A percentile compares a stretch with the other conserved stretches of the same genome.
phyloP scores from a whole-genome alignment of 2,329 filamentous ascomycete species.

The Didymosphaeria variabile region DNA sequence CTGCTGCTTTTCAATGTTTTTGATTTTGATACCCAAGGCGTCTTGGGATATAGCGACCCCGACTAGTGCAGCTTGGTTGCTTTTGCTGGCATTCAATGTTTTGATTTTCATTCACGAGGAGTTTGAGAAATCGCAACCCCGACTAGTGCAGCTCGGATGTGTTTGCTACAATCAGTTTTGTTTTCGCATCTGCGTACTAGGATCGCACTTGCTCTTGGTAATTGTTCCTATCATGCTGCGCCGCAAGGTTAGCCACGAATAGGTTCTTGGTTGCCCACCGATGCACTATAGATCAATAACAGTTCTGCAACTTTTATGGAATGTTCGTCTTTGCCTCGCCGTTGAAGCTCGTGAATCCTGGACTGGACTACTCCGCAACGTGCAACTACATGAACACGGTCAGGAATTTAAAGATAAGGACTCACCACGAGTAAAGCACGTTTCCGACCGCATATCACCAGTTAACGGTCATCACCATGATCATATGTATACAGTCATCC shows the following conservation, averaged over 20 bases:
- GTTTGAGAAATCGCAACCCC: not conserved
- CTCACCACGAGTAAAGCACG: too few species aligned
- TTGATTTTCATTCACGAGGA: not conserved
- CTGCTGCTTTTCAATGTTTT: not conserved
- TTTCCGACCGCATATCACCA: too few species aligned
- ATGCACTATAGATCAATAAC: not conserved
- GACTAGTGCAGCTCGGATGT: conserved; percentile 9
- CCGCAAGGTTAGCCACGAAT: not conserved
- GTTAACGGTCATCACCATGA: too few species aligned
- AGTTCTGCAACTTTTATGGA: not conserved
- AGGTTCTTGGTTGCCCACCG: not conserved
- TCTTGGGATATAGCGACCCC: too few species aligned
- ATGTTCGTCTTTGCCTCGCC: not conserved
- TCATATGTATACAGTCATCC: too few species aligned
- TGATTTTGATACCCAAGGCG: too few species aligned
- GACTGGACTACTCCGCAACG: too few species aligned
- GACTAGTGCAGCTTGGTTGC: too few species aligned
- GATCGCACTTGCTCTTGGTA: not conserved
- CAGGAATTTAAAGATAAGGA: too few species aligned
- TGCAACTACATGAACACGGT: too few species aligned
- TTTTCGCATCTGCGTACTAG: not conserved
- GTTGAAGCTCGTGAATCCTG: too few species aligned
- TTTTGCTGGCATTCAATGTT: not conserved
- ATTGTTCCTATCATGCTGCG: not conserved
- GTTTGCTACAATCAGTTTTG: not conserved